These are phyloP conservation scores for Daldinia childiae DNA, from an alignment of 495 filamentous ascomycete genomes.

Conservation along the genomic window DNA sequence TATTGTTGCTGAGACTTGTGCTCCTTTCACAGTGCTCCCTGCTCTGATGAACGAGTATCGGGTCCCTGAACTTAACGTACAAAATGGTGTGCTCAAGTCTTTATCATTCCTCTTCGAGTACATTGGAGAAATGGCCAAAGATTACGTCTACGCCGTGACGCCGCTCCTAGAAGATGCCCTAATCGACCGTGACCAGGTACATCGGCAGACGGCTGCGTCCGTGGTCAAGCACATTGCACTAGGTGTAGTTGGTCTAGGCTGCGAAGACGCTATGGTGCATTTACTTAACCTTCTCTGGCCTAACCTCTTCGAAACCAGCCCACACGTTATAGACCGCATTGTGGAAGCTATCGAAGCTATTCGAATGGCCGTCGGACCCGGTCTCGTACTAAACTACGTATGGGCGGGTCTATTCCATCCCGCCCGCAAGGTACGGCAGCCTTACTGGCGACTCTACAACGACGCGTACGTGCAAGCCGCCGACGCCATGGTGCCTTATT, in stretches of 20 bases:
- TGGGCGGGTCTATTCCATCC: slow-evolving; percentile 98
- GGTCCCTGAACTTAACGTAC: slow-evolving; percentile 97
- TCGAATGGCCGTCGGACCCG: slow-evolving; percentile 90
- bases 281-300: slow-evolving; percentile 95
- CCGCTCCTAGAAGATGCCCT: slow-evolving; percentile 98
- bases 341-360: slow-evolving; percentile 98
- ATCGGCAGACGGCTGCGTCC: slow-evolving; percentile 93
- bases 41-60: slow-evolving; percentile 99
- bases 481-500: slow-evolving; percentile 96
- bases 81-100: slow-evolving; percentile 97
- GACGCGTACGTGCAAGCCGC: slow-evolving; percentile 95
- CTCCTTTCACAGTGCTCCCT: slow-evolving; percentile 97
- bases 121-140: slow-evolving; percentile 99
- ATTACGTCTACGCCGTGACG: slow-evolving; percentile 98
- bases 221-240: slow-evolving; percentile 98
- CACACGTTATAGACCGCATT: slow-evolving; percentile 98
- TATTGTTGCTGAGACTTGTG: slow-evolving; percentile 99
- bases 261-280: slow-evolving; percentile 98
- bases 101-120: slow-evolving; percentile 98
- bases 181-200: slow-evolving; percentile 97
- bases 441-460: slow-evolving; percentile 97
- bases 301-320: slow-evolving; percentile 97
- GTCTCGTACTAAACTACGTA: slow-evolving; percentile 93
- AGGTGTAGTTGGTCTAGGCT: slow-evolving; percentile 95
- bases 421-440: slow-evolving; percentile 88